Conservation (phyloP, 1,139 yeast species). For the Blastobotrys ciferrii region DNA sequence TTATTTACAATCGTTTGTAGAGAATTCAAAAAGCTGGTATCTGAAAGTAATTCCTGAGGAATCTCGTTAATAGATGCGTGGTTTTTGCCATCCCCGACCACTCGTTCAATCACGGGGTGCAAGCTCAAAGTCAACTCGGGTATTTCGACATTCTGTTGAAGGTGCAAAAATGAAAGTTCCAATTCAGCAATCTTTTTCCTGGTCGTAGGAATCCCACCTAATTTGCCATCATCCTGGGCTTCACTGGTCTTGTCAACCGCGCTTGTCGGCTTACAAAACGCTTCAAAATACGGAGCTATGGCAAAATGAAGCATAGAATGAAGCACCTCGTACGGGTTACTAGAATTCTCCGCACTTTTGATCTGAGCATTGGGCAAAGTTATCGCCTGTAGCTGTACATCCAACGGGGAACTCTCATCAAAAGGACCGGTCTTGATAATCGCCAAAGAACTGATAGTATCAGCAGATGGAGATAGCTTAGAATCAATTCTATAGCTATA, state of each 20-base stretch:
- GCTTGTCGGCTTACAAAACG: conserved; percentile 32
- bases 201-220: conserved; percentile 28
- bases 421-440: conserved; percentile 47
- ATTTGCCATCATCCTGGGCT: conserved; percentile 19
- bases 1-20: conserved; percentile 64
- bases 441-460: conserved; percentile 35
- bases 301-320: conserved; percentile 57
- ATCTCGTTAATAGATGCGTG: conserved; percentile 32
- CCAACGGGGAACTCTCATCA: conserved; percentile 31
- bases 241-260: conserved; percentile 16
- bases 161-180: conserved; percentile 62
- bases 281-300: conserved; percentile 53
- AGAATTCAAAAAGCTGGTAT: conserved; percentile 59
- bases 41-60: conserved; percentile 42
- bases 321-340: conserved; percentile 52
- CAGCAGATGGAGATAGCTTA: conserved; percentile 15
- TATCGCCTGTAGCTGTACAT: conserved; percentile 44
- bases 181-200: conserved; percentile 66
- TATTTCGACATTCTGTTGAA: conserved; percentile 64
- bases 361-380: conserved; percentile 27
- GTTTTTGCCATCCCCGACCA: conserved; percentile 32
- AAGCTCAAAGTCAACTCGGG: conserved; percentile 58
- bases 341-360: conserved; percentile 13
- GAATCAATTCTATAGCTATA: conserved; percentile 17
- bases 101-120: conserved; percentile 53